Conservation (phyloP, 2,329 filamentous ascomycete genomes). For the Epichloe amarillans region DNA sequence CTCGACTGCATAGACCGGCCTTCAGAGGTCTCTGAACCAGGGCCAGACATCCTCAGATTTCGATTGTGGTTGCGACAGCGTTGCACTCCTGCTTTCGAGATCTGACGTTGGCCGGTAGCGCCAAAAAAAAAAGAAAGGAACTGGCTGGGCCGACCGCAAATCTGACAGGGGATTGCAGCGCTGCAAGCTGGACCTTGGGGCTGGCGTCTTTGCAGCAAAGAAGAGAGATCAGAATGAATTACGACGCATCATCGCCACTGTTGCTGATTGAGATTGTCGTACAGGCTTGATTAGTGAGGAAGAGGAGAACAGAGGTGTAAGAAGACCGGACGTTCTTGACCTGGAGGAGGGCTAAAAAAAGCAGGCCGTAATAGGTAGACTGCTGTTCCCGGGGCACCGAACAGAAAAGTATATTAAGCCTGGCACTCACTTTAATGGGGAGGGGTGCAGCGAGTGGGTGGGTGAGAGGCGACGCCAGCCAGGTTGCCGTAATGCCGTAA, state of each 20-base stretch:
- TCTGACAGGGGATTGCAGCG: constrained; percentile 6
- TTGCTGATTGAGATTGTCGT: constrained; percentile 4
- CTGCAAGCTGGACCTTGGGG: constrained; percentile 5
- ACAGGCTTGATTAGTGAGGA: constrained; percentile 1
- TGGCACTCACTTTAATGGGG: constrained; percentile 3
- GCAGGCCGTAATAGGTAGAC: constrained; percentile 1
- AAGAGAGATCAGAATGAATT: constrained; percentile 8
- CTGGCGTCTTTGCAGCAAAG: constrained; percentile 6
- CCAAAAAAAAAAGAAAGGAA: background rate
- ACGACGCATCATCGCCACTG: constrained; percentile 7
- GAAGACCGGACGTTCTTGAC: constrained; percentile 2
- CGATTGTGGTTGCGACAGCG: constrained; percentile 5
- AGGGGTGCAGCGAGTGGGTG: background rate
- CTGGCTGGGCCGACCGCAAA: constrained; percentile 4
- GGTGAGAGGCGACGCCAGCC: background rate
- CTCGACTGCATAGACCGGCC: constrained; percentile 57
- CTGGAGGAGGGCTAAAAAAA: constrained; percentile 5
- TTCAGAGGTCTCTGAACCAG: constrained; percentile 21
- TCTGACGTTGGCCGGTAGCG: background rate
- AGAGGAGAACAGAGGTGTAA: constrained; percentile 4
- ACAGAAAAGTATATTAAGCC: constrained; percentile 3
- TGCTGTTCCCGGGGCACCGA: constrained; percentile 7
- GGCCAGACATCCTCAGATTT: constrained; percentile 21
- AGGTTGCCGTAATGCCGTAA: background rate
- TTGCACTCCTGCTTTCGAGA: background rate